These are phyloP conservation scores for Neurospora pannonica DNA, from an alignment of 495 filamentous ascomycete genomes.

Conservation along the genomic window DNA sequence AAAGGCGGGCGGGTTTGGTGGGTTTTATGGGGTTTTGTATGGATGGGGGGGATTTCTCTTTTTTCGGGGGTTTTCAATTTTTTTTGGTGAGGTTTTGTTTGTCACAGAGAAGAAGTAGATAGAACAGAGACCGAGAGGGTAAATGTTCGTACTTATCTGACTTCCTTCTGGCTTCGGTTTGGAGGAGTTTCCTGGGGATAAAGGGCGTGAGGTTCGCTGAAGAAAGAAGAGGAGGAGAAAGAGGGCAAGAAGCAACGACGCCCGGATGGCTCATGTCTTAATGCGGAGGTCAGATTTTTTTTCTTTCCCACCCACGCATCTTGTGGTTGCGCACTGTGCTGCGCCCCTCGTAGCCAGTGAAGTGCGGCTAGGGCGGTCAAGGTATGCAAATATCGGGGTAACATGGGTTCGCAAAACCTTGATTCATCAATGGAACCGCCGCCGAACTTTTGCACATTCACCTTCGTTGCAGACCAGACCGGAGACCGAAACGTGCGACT, in stretches of 20 bases:
- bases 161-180: conserved; percentile 22
- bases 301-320: conserved; percentile 5
- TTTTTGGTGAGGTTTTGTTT: conserved; percentile 37
- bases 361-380: not conserved
- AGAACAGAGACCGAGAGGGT: conserved; percentile 21
- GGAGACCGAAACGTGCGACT: not conserved
- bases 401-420: not conserved
- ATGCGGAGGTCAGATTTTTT: conserved; percentile 24
- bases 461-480: not conserved
- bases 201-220: conserved; percentile 20
- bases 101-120: conserved; percentile 23
- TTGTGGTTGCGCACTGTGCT: not conserved
- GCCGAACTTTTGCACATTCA: not conserved
- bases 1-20: conserved; percentile 11
- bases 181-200: conserved; percentile 19
- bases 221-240: conserved; percentile 17
- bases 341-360: not conserved
- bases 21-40: conserved; percentile 23
- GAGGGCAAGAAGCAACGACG: conserved; percentile 7
- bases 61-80: conserved; percentile 36
- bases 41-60: not conserved
- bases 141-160: conserved; percentile 23
- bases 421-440: not conserved
- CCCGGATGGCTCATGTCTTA: conserved; percentile 8
- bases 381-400: not conserved